Percentiles rank a stretch among this genome's conserved stretches.
Conservation (phyloP, 2,329 filamentous ascomycete genomes). For the Sporothrix pseudoabietina region DNA sequence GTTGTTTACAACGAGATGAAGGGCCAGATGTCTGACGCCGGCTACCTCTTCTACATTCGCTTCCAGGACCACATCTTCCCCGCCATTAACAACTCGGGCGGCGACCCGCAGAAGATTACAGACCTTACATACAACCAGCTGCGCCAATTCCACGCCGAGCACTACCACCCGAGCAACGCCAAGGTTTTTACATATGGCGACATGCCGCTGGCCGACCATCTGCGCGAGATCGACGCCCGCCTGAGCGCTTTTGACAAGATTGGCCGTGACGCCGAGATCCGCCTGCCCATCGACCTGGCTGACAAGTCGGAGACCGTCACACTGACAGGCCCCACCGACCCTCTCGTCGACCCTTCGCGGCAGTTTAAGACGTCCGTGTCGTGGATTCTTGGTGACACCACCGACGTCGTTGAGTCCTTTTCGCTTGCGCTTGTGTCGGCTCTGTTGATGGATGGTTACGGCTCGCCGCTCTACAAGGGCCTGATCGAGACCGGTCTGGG, state of each 20-base stretch:
- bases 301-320: conserved; percentile 67
- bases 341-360: conserved; percentile 78
- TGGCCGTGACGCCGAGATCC: conserved; percentile 67
- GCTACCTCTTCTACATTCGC: conserved; percentile 92
- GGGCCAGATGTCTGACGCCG: conserved; percentile 95
- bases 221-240: conserved; percentile 75
- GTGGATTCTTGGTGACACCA: conserved; percentile 84
- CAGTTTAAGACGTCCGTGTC: conserved; percentile 94
- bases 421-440: conserved; percentile 80
- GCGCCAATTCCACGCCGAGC: conserved; percentile 81
- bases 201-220: conserved; percentile 79
- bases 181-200: conserved; percentile 96
- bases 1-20: conserved; percentile 99
- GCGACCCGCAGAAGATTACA: conserved; percentile 94
- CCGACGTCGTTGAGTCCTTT: conserved; percentile 84
- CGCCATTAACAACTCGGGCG: conserved; percentile 92
- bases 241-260: conserved; percentile 74
- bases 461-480: conserved; percentile 86
- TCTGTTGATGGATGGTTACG: conserved; percentile 89
- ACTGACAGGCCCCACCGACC: conserved; percentile 80
- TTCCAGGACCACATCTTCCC: conserved; percentile 96
- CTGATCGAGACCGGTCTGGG: conserved; percentile 88
- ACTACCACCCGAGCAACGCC: conserved; percentile 97
- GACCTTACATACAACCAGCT: conserved; percentile 91
- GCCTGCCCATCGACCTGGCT: conserved; percentile 70